Conservation (phyloP, 768 basidiomycete species). For the Suillus bovinus region DNA sequence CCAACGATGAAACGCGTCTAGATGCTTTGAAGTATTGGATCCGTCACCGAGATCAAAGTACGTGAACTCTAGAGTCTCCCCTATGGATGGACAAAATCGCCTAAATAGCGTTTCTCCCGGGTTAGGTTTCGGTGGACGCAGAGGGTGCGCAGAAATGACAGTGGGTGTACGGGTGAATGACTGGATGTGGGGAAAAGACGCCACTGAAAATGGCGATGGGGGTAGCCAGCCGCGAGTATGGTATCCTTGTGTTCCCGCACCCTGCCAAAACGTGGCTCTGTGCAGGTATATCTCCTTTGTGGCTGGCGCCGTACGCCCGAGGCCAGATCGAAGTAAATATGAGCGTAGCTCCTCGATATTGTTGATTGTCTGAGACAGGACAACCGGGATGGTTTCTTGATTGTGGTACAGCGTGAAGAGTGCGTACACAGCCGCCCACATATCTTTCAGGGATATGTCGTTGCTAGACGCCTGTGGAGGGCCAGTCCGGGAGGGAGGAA, state of each 20-base stretch:
- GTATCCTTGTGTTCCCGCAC: slow-evolving; percentile 39
- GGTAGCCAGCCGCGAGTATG: slow-evolving; percentile 35
- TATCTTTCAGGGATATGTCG: slow-evolving; percentile 29
- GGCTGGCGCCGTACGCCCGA: slow-evolving; percentile 25
- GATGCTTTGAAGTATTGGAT: slow-evolving; percentile 27
- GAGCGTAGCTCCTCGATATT: slow-evolving; percentile 34
- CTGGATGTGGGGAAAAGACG: slow-evolving; percentile 37
- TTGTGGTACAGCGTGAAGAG: slow-evolving; percentile 40
- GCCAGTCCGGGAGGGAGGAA: not conserved
- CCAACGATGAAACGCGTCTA: slow-evolving; percentile 49
- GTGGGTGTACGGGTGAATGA: slow-evolving; percentile 46
- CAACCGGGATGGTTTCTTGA: slow-evolving; percentile 43
- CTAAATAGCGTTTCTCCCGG: slow-evolving; percentile 42
- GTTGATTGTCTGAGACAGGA: slow-evolving; percentile 27
- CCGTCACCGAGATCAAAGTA: slow-evolving; percentile 26
- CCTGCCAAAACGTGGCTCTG: slow-evolving; percentile 51
- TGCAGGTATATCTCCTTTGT: slow-evolving; percentile 37
- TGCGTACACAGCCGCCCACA: slow-evolving; percentile 44
- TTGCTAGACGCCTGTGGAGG: not conserved
- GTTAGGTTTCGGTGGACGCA: slow-evolving; percentile 48
- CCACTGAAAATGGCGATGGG: slow-evolving; percentile 24
- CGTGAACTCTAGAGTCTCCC: slow-evolving; percentile 32
- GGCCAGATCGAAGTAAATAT: slow-evolving; percentile 42
- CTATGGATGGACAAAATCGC: slow-evolving; percentile 35
- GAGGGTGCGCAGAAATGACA: slow-evolving; percentile 52